A percentile compares a stretch with the other conserved stretches of the same genome.
phyloP scores from a whole-genome alignment of 306 rosid genomes.

The Cicer judaicum region DNA sequence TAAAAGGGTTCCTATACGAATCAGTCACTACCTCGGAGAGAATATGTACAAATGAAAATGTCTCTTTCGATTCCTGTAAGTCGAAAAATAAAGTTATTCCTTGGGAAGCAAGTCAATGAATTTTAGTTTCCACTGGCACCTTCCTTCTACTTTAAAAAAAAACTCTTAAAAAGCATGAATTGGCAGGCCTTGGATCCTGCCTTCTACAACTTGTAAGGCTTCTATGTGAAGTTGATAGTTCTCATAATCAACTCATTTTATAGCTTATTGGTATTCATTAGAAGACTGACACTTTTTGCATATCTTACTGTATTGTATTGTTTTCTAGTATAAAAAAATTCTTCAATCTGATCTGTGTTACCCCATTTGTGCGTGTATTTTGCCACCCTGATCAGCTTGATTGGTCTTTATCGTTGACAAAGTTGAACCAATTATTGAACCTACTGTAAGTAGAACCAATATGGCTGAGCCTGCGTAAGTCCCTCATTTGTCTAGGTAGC shows the following conservation, averaged over 20 bases:
- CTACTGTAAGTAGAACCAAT: conserved; percentile 55
- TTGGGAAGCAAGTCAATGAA: conserved; percentile 26
- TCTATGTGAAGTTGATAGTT: background rate
- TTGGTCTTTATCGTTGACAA: conserved; percentile 46
- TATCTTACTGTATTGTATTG: background rate
- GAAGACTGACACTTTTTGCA: background rate
- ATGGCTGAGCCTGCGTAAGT: conserved; percentile 61
- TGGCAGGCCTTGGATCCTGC: conserved; percentile 7
- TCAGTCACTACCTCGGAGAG: conserved; percentile 35
- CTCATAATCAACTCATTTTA: no score
- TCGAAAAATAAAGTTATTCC: conserved; percentile 43
- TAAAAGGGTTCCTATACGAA: conserved; percentile 44
- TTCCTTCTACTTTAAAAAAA: conserved; percentile 14
- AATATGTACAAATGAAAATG: conserved; percentile 39
- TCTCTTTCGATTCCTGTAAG: conserved; percentile 43
- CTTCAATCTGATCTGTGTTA: conserved; percentile 20
- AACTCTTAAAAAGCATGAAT: background rate
- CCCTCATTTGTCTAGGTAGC: conserved; percentile 72
- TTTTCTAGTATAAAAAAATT: conserved; percentile 6
- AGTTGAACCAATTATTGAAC: conserved; percentile 57
- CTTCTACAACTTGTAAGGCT: conserved; percentile 26
- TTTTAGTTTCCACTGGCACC: conserved; percentile 12
- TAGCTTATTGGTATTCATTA: no score
- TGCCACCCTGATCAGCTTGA: conserved; percentile 49
- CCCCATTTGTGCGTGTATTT: conserved; percentile 53